Evolutionary conservation across 495 filamentous ascomycete genomes (phyloP), one percentile per base, ranked within the genome.

Genomic region (Lasiosphaeria hispida): DNA sequence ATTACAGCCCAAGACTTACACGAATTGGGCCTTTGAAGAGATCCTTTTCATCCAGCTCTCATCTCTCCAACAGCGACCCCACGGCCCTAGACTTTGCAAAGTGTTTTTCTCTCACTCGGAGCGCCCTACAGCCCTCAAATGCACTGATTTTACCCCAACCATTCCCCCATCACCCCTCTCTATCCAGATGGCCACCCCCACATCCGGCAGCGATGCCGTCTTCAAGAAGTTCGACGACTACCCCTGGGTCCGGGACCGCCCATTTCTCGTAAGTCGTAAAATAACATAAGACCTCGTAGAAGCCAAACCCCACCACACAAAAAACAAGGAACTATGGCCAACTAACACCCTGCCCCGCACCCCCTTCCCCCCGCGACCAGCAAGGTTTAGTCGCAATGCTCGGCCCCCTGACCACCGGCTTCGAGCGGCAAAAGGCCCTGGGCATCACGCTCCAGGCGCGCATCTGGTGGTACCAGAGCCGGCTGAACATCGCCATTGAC

Each of bases 381-480:
- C 65, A 68, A 66, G 63, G 60, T 37, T 58, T 72, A 17, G 35
- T 60, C 39, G 60, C 67, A 1, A 66, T 61, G 61, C 61, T 70
- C 23, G 69, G 69, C 48, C 52, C 67, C 50, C 48, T 62, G 30
- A 48, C 63, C 30, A 57, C 64, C 39, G 56, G 53, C 8, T 53
- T 62, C 34, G 57, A 61, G 10, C 58, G 70, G 7, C 59, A 64
- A 23, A 62, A 61, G 36, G 63, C 68, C 30, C 61, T 72, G 13
- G 69, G 69, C 52, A 64, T 70, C 4, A 66, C 71, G 34, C 69
- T 76, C 18, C 67, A 75, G 23, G 65, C 71, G 55, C 76, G 77
- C 52, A 70, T 76, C 62, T 75, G 72, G 57, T 77, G 74, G 63
- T 80, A 76, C 65, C 64, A 68, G 42, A 69, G 72, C 42, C 67